These are phyloP conservation scores for Macrocybe gigantea DNA, from an alignment of 768 basidiomycete species.

Conservation along the genomic window DNA sequence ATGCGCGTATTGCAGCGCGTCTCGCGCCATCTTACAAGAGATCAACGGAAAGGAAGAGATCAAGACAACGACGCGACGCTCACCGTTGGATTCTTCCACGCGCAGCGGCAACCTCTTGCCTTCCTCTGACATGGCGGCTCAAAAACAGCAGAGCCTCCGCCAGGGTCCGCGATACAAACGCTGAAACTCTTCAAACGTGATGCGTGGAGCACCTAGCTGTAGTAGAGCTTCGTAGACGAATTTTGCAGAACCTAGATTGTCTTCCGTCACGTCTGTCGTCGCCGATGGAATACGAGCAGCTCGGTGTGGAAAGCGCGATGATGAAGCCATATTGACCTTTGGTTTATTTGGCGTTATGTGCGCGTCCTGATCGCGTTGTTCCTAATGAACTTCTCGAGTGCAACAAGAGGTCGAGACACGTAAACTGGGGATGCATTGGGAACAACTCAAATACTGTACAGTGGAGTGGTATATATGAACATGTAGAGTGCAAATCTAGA, in stretches of 20 bases:
- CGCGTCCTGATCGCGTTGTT: too few relatives aligned
- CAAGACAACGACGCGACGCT: neutral
- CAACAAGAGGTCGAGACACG: too few relatives aligned
- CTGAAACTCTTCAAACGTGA: conserved; percentile 9
- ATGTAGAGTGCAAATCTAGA: too few relatives aligned
- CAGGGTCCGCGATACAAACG: conserved; percentile 12
- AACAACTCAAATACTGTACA: too few relatives aligned
- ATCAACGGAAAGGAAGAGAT: neutral
- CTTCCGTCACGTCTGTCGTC: too few relatives aligned
- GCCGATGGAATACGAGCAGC: neutral
- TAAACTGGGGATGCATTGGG: too few relatives aligned
- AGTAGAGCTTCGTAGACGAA: conserved; percentile 5
- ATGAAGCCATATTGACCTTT: too few relatives aligned
- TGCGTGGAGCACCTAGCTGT: conserved; percentile 10
- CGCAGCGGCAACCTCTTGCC: conserved; percentile 8
- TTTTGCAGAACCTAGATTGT: too few relatives aligned
- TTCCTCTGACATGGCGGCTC: conserved; percentile 13
- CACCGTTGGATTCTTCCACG: conserved; percentile 9
- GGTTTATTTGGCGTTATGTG: too few relatives aligned
- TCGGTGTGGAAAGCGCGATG: conserved; percentile 7
- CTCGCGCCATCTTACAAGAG: conserved; percentile 4
- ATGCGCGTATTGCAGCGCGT: conserved; percentile 4
- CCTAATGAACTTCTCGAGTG: too few relatives aligned
- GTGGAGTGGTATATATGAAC: too few relatives aligned
- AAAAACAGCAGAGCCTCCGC: conserved; percentile 10